These are phyloP conservation scores for Suillus occidentalis DNA, from an alignment of 768 basidiomycete species.

Conservation along the genomic window DNA sequence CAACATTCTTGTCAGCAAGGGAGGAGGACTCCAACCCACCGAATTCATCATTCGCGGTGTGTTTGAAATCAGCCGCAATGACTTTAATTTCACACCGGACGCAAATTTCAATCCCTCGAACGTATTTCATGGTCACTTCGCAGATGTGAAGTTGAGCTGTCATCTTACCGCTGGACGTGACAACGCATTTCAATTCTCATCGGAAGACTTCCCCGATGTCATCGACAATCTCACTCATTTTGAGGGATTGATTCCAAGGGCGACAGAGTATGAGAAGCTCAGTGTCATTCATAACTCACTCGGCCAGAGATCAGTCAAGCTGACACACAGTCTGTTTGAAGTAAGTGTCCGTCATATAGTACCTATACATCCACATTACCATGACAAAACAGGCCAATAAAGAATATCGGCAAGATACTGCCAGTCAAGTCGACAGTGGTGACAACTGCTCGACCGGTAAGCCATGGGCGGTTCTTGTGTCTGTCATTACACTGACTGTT, in stretches of 20 bases:
- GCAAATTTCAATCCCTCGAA: slow-evolving; percentile 5
- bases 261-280: neutral
- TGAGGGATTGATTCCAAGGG: neutral
- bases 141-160: slow-evolving; percentile 1
- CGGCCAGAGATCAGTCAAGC: neutral
- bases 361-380: neutral
- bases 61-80: slow-evolving; percentile 2
- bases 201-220: neutral
- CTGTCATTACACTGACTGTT: neutral
- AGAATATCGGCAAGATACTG: neutral
- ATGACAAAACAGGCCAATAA: neutral
- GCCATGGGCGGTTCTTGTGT: neutral
- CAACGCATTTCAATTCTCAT: neutral
- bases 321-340: slow-evolving; percentile 1
- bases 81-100: slow-evolving; percentile 6
- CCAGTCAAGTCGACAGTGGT: neutral
- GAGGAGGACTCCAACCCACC: neutral
- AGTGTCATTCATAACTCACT: neutral
- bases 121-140: neutral
- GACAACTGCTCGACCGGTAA: neutral
- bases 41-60: slow-evolving; percentile 2
- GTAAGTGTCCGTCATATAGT: neutral
- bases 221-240: slow-evolving; percentile 1
- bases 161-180: neutral
- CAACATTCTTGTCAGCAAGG: neutral